Evolutionary conservation across 2,329 filamentous ascomycete genomes (phyloP).

Genomic region (Fusarium pseudonygamai): DNA sequence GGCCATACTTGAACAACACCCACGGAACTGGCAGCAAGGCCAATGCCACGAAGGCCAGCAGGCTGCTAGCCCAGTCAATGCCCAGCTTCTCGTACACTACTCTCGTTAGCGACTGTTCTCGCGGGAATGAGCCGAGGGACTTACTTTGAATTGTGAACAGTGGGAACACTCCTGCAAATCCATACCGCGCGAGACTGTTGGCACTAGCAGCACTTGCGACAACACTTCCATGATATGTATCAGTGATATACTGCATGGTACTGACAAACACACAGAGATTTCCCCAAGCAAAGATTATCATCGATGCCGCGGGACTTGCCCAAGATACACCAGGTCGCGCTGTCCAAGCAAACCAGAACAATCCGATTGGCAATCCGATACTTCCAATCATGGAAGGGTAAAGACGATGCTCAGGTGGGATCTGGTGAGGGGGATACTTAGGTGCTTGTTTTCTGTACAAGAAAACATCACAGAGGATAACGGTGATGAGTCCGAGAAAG

Average conservation of each 20-base stretch:
- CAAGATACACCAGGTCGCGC: slow-evolving; percentile 57
- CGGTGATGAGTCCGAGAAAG: slow-evolving; percentile 53
- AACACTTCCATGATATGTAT: slow-evolving; percentile 64
- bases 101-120: slow-evolving; percentile 3
- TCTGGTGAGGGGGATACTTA: slow-evolving; percentile 46
- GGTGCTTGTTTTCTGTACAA: slow-evolving; percentile 53
- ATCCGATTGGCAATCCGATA: slow-evolving; percentile 59
- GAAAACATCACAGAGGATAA: slow-evolving; percentile 52
- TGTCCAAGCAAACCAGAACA: slow-evolving; percentile 72
- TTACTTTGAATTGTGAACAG: slow-evolving; percentile 68
- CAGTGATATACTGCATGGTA: slow-evolving; percentile 61
- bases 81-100: slow-evolving; percentile 55
- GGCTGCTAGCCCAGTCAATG: slow-evolving; percentile 57
- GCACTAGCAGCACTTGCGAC: slow-evolving; percentile 68
- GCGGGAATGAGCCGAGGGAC: slow-evolving; percentile 2
- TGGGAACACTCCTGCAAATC: slow-evolving; percentile 65
- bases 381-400: slow-evolving; percentile 68
- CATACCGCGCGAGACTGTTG: slow-evolving; percentile 66
- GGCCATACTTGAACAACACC: slow-evolving; percentile 61
- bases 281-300: slow-evolving; percentile 67
- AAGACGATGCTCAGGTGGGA: slow-evolving; percentile 66
- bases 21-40: slow-evolving; percentile 62
- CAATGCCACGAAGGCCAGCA: slow-evolving; percentile 59
- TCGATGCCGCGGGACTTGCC: slow-evolving; percentile 60
- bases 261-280: slow-evolving; percentile 68